Conservation (phyloP, 805 yeast genomes). For the Nakazawaea laoshanensis region DNA sequence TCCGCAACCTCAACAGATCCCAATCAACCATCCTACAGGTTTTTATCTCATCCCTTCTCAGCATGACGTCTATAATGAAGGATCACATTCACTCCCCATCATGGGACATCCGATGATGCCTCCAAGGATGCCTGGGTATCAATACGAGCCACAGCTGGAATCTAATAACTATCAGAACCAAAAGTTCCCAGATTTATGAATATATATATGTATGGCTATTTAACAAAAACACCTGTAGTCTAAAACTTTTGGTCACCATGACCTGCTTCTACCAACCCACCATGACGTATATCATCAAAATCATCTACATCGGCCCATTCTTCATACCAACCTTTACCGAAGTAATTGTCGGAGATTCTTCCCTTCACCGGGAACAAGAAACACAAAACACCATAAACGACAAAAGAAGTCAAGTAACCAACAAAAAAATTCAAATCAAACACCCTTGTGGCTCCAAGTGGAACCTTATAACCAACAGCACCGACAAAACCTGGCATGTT, state of each 20-base stretch:
- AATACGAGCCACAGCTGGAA: no score
- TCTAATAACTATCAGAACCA: no score
- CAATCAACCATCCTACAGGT: no score
- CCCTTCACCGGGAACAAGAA: slow-evolving; percentile 42
- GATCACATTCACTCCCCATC: no score
- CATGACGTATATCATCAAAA: slow-evolving; percentile 30
- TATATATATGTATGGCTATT: no score
- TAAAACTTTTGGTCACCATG: background rate
- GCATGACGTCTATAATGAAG: no score
- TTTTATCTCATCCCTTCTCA: no score
- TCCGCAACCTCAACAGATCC: no score
- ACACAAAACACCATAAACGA: slow-evolving; percentile 45
- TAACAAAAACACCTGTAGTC: no score
- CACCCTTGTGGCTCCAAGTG: slow-evolving; percentile 67
- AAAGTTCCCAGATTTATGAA: no score
- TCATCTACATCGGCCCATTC: slow-evolving; percentile 57
- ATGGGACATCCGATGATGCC: no score
- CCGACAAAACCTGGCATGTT: slow-evolving; percentile 86
- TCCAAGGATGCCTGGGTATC: no score
- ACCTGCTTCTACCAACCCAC: slow-evolving; percentile 8
- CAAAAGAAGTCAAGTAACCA: slow-evolving; percentile 57
- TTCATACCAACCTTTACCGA: slow-evolving; percentile 56
- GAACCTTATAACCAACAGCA: slow-evolving; percentile 62
- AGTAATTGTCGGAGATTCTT: slow-evolving; percentile 27
- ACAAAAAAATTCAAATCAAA: slow-evolving; percentile 70